phyloP scores from a whole-genome alignment of 306 rosid genomes.

The Fragaria ananassa region DNA sequence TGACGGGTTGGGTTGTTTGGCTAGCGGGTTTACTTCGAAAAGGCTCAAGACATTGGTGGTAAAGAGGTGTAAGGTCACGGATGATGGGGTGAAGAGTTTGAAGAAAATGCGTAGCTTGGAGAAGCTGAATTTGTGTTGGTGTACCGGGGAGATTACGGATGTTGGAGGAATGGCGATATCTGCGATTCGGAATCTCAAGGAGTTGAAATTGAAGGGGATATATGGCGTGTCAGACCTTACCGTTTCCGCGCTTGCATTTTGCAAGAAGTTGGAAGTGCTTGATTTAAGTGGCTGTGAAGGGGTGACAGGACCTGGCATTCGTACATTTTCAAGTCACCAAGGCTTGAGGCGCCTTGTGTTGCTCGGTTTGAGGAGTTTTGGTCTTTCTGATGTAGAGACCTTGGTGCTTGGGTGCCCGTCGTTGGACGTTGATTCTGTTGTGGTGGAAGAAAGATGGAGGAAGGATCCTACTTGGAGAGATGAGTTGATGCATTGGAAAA shows the following conservation, averaged over 20 bases:
- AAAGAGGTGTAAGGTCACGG: background rate
- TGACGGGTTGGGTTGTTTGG: background rate
- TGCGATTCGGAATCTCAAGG: background rate
- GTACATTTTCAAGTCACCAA: background rate
- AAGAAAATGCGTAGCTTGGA: background rate
- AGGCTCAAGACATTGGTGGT: background rate
- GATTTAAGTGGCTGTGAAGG: background rate
- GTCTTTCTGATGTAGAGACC: background rate
- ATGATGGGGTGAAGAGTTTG: background rate
- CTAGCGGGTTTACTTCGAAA: background rate
- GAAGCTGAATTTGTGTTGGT: background rate
- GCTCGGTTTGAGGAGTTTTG: background rate
- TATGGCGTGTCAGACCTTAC: background rate
- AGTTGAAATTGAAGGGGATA: background rate
- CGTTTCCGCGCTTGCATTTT: background rate
- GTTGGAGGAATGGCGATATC: background rate
- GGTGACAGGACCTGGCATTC: background rate
- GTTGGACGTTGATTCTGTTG: background rate
- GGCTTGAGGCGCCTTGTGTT: background rate
- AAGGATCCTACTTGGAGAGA: background rate
- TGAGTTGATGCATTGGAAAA: background rate
- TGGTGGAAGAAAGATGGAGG: background rate
- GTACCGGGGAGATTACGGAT: background rate
- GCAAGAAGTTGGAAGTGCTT: background rate
- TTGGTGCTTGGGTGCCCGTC: background rate